A percentile compares a stretch with the other conserved stretches of the same genome.
These are phyloP conservation scores for Candida coquimbonensis DNA, from an alignment of 805 yeast genomes.

Conservation along the genomic window DNA sequence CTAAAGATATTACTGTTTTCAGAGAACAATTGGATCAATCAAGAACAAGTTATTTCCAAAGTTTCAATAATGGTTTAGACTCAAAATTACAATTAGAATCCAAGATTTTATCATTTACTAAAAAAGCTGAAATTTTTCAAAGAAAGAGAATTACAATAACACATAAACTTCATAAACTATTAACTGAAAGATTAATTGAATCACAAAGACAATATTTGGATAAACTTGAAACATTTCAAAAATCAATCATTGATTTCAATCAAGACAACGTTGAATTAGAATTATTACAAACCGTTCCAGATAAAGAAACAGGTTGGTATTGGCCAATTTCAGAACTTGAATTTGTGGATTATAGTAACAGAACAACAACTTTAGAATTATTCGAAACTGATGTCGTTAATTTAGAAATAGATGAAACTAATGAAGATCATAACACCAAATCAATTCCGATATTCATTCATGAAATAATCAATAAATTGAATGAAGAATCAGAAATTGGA, in stretches of 20 bases:
- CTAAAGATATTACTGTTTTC: slow-evolving; percentile 6
- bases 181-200: slow-evolving; percentile 7
- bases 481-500: slow-evolving; percentile 4
- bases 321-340: slow-evolving; percentile 19
- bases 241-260: not conserved
- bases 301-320: slow-evolving; percentile 16
- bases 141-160: slow-evolving; percentile 13
- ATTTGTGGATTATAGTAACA: slow-evolving; percentile 6
- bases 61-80: slow-evolving; percentile 1
- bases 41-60: slow-evolving; percentile 6
- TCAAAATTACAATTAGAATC: slow-evolving; percentile 11
- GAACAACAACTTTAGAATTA: slow-evolving; percentile 2
- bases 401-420: slow-evolving; percentile 5
- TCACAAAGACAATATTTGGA: slow-evolving; percentile 3
- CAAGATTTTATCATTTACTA: slow-evolving; percentile 1
- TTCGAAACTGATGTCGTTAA: slow-evolving; percentile 20
- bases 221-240: not conserved
- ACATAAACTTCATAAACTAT: slow-evolving; percentile 6
- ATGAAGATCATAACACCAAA: slow-evolving; percentile 7
- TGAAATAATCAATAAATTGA: slow-evolving; percentile 5
- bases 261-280: slow-evolving; percentile 8
- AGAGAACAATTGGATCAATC: slow-evolving; percentile 8
- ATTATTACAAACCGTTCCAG: slow-evolving; percentile 2
- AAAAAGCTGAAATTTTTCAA: slow-evolving; percentile 14
- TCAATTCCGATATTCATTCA: slow-evolving; percentile 17